Conservation (phyloP, 192 early-diverging fungal species). For the Coemansia sp. region DNA sequence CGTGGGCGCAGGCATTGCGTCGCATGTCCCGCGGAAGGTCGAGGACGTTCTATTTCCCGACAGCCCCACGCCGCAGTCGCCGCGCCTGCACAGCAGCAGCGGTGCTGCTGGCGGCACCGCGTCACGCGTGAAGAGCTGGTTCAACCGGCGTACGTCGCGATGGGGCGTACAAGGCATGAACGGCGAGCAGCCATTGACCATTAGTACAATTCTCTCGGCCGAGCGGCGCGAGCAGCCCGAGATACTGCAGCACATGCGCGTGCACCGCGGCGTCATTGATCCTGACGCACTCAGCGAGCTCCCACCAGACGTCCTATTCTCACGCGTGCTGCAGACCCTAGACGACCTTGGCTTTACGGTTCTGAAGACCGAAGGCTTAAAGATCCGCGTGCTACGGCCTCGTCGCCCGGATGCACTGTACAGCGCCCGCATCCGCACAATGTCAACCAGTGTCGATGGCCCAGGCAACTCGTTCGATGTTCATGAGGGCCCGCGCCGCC, state of each 20-base stretch:
- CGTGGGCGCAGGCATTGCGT: slow-evolving; percentile 43
- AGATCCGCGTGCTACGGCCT: slow-evolving; percentile 45
- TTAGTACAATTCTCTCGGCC: slow-evolving; percentile 25
- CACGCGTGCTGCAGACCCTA: slow-evolving; percentile 56
- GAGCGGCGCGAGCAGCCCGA: slow-evolving; percentile 37
- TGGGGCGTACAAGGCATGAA: slow-evolving; percentile 22
- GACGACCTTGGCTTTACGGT: slow-evolving; percentile 48
- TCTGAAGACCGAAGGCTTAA: slow-evolving; percentile 40
- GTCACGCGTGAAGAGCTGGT: slow-evolving; percentile 71
- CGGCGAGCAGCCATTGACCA: slow-evolving; percentile 38
- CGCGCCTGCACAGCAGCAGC: slow-evolving; percentile 20
- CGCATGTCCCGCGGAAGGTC: slow-evolving; percentile 28
- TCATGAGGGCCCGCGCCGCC: slow-evolving; percentile 28
- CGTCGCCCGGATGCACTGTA: slow-evolving; percentile 10
- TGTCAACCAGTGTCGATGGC: slow-evolving; percentile 25
- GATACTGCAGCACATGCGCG: slow-evolving; percentile 57
- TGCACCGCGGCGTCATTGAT: slow-evolving; percentile 70
- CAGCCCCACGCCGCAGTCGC: slow-evolving; percentile 29
- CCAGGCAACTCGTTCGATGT: slow-evolving; percentile 1
- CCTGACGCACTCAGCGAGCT: slow-evolving; percentile 60
- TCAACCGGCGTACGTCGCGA: slow-evolving; percentile 55
- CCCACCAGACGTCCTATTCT: slow-evolving; percentile 62
- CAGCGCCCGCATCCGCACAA: slow-evolving; percentile 24
- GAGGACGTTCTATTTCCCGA: slow-evolving; percentile 42
- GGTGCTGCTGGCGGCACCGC: too few relatives aligned